These are phyloP conservation scores for Naumovozyma castellii DNA, from an alignment of 805 yeast species.

Conservation along the genomic window DNA sequence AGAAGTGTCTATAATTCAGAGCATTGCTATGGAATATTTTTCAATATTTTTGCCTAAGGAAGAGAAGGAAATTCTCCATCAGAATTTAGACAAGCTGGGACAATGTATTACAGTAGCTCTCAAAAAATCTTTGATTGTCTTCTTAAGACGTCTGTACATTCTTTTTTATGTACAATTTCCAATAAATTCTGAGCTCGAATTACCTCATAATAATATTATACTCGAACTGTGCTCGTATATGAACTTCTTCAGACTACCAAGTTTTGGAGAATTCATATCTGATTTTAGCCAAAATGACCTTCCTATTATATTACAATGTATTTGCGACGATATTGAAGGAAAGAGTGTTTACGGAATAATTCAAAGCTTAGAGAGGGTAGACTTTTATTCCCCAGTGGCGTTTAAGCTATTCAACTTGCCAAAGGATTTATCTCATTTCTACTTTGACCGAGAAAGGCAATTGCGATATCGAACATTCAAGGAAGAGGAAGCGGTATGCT, in stretches of 20 bases:
- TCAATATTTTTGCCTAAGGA: not conserved
- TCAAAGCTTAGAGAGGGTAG: not conserved
- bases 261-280: constrained; percentile 1
- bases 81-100: not conserved
- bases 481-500: constrained; percentile 74
- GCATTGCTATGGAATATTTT: no score
- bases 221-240: not conserved
- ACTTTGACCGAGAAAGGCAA: constrained; percentile 21
- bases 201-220: no score
- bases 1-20: not conserved
- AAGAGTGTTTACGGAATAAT: not conserved
- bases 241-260: not conserved
- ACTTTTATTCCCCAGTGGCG: constrained; percentile 4
- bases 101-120: not conserved
- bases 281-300: constrained; percentile 4
- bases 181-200: constrained; percentile 1
- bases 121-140: constrained; percentile 11
- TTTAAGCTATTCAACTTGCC: constrained; percentile 8
- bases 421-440: constrained; percentile 7
- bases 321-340: not conserved
- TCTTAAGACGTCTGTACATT: constrained; percentile 12
- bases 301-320: not conserved
- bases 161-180: constrained; percentile 10
- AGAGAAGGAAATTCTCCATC: not conserved
- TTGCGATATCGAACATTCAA: constrained; percentile 32